phyloP scores from a whole-genome alignment of 257 asterid genomes.

The Salvia hispanica region DNA sequence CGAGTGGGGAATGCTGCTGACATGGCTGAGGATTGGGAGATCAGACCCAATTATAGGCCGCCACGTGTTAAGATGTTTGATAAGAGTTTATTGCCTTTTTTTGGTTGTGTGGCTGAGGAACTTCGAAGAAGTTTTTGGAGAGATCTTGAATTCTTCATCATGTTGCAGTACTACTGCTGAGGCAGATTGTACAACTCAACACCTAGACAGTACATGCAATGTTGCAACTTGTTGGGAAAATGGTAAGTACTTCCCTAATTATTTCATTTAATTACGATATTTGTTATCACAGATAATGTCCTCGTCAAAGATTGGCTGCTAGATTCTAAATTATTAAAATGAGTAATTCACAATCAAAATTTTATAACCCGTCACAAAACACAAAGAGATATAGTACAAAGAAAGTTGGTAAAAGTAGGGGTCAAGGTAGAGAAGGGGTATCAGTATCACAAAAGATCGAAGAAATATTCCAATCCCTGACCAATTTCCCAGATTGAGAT shows the following conservation, averaged over 20 bases:
- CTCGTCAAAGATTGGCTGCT: neutral
- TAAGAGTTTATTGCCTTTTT: constrained; percentile 28
- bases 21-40: constrained; percentile 35
- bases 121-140: constrained; percentile 26
- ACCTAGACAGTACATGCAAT: constrained; percentile 5
- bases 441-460: constrained; percentile 57
- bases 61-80: constrained; percentile 50
- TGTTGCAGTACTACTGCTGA: constrained; percentile 29
- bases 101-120: constrained; percentile 57
- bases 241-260: constrained; percentile 1
- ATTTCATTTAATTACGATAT: neutral
- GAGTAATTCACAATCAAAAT: constrained; percentile 12
- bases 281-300: neutral
- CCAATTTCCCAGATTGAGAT: constrained; percentile 97
- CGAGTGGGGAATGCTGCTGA: constrained; percentile 27
- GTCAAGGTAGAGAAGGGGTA: neutral
- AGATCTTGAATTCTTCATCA: constrained; percentile 17
- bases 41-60: constrained; percentile 37
- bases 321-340: neutral
- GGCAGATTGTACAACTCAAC: constrained; percentile 30
- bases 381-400: neutral
- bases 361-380: neutral
- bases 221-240: neutral
- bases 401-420: neutral
- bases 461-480: constrained; percentile 85